Percentiles rank a stretch among this genome's conserved stretches.
Evolutionary conservation across 768 basidiomycete species (phyloP).

Genomic region (Pleurotus eryngii): DNA sequence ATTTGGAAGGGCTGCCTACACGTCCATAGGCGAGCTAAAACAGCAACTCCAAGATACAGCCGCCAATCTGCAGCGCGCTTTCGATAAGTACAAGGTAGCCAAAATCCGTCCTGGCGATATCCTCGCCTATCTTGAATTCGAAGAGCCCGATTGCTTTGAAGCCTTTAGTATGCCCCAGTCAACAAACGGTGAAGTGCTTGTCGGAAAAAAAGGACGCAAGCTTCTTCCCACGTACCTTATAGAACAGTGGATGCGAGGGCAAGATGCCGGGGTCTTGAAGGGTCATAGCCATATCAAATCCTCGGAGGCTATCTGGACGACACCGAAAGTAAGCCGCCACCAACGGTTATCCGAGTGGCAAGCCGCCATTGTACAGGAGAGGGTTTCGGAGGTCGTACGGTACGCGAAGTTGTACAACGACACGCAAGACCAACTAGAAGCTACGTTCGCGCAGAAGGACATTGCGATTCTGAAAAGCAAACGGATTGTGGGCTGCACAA

Average conservation of each 20-base stretch:
- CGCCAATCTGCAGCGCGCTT: constrained; percentile 23
- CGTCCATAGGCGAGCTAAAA: constrained; percentile 33
- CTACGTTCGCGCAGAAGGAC: constrained; percentile 31
- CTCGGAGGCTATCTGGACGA: constrained; percentile 32
- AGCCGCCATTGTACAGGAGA: constrained; percentile 28
- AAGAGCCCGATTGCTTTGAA: constrained; percentile 40
- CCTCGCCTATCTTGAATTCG: constrained; percentile 49
- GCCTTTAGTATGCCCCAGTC: constrained; percentile 41
- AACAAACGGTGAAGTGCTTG: constrained; percentile 41
- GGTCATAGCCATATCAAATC: constrained; percentile 18
- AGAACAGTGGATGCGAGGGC: constrained; percentile 41
- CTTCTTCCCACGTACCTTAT: constrained; percentile 41
- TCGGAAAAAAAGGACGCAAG: constrained; percentile 36
- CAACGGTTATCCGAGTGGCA: constrained; percentile 29
- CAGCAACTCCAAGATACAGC: constrained; percentile 1
- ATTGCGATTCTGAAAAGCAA: constrained; percentile 37
- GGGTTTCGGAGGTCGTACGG: constrained; percentile 30
- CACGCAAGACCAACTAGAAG: constrained; percentile 28
- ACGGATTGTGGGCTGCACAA: constrained; percentile 65
- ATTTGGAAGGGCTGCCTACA: constrained; percentile 33
- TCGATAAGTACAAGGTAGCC: constrained; percentile 21
- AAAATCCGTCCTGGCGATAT: constrained; percentile 26
- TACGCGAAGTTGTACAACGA: constrained; percentile 16
- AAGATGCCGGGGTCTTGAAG: constrained; percentile 41
- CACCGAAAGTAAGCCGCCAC: constrained; percentile 25